Percentiles rank a stretch among this genome's conserved stretches.
These are phyloP conservation scores for Schoenoplectus tabernaemontani DNA, from an alignment of 202 grass and related monocot species.

Conservation along the genomic window DNA sequence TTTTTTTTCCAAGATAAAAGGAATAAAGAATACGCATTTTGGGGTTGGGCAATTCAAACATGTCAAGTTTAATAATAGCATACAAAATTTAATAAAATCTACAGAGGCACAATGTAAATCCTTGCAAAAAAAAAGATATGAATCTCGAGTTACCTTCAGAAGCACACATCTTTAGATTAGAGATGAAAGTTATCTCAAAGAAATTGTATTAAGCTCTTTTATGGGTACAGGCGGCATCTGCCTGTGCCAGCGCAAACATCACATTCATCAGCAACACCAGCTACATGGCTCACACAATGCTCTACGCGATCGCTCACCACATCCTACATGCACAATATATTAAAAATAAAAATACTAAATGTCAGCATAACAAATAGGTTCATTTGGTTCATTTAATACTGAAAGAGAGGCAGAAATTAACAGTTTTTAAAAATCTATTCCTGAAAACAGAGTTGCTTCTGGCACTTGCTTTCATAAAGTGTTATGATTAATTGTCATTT, in stretches of 20 bases:
- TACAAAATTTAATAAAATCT: background rate
- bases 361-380: background rate
- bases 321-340: constrained; percentile 40
- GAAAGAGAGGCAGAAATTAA: background rate
- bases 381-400: background rate
- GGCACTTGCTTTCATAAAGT: background rate
- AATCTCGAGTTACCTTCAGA: background rate
- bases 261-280: constrained; percentile 59
- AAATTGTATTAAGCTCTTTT: constrained; percentile 3
- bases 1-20: background rate
- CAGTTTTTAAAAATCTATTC: background rate
- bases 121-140: background rate
- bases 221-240: constrained; percentile 58
- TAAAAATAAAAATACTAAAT: background rate
- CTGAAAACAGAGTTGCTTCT: background rate
- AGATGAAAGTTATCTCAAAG: background rate
- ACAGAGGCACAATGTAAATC: background rate
- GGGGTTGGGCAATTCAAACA: background rate
- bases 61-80: background rate
- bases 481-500: background rate
- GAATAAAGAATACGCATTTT: no score
- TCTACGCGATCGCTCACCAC: constrained; percentile 86
- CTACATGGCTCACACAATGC: constrained; percentile 57
- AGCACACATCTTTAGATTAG: background rate
- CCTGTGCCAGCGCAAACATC: constrained; percentile 62